phyloP scores from a whole-genome alignment of 805 yeast species.

The Teunomyces gatunensis region DNA sequence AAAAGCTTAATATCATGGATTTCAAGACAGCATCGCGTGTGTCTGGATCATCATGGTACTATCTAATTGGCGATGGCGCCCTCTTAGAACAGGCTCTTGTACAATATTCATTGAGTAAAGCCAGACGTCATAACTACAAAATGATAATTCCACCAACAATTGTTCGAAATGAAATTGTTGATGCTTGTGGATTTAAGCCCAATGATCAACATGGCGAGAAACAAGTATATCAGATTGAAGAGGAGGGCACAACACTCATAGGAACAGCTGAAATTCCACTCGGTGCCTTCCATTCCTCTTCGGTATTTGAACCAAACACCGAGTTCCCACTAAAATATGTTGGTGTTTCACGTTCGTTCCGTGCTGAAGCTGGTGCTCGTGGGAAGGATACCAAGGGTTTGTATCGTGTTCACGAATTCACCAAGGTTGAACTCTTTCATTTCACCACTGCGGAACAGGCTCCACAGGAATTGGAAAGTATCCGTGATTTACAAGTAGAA shows the following conservation, averaged over 20 bases:
- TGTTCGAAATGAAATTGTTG: slow-evolving; percentile 70
- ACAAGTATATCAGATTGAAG: slow-evolving; percentile 70
- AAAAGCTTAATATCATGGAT: slow-evolving; percentile 63
- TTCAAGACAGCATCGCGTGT: slow-evolving; percentile 68
- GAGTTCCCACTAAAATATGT: slow-evolving; percentile 59
- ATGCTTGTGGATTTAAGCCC: slow-evolving; percentile 94
- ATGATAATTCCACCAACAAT: slow-evolving; percentile 83
- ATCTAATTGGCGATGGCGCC: slow-evolving; percentile 81
- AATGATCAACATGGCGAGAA: slow-evolving; percentile 83
- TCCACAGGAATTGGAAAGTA: slow-evolving; percentile 50
- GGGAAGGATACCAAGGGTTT: slow-evolving; percentile 91
- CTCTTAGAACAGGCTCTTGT: slow-evolving; percentile 84
- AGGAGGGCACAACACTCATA: slow-evolving; percentile 61
- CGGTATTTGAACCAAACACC: slow-evolving; percentile 32
- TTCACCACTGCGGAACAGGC: slow-evolving; percentile 57
- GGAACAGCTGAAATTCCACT: slow-evolving; percentile 97
- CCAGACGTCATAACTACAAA: slow-evolving; percentile 63
- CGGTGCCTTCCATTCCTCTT: slow-evolving; percentile 71
- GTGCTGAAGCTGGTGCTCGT: slow-evolving; percentile 97
- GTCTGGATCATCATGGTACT: slow-evolving; percentile 88
- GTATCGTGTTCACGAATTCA: slow-evolving; percentile 93
- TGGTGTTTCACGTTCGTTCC: slow-evolving; percentile 81
- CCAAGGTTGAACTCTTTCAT: slow-evolving; percentile 87
- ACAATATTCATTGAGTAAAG: slow-evolving; percentile 69
- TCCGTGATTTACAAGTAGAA: slow-evolving; percentile 62